phyloP scores from a whole-genome alignment of 768 basidiomycete species.

The Sporobolomyces roseus region DNA sequence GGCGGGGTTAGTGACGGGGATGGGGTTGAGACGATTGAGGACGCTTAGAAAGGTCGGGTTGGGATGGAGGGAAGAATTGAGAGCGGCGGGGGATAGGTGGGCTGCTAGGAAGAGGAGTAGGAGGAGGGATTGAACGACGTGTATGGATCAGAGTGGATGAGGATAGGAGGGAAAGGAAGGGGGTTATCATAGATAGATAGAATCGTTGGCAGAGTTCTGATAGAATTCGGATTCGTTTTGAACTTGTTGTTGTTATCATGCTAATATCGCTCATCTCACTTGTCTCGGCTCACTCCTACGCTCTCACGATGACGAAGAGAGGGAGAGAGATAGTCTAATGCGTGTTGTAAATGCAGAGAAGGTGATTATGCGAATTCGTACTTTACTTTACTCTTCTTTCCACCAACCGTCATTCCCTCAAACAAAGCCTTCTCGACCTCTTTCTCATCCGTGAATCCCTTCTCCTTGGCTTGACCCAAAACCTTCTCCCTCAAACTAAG shows the following conservation, averaged over 20 bases:
- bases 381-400: constrained; percentile 37
- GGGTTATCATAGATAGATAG: background rate
- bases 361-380: constrained; percentile 18
- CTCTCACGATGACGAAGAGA: too few species aligned
- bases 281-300: too few species aligned
- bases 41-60: constrained; percentile 49
- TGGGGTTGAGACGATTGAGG: constrained; percentile 61
- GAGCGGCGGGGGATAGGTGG: constrained; percentile 22
- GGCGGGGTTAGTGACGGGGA: constrained; percentile 61
- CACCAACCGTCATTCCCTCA: constrained; percentile 33
- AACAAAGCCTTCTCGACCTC: constrained; percentile 28
- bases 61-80: constrained; percentile 31
- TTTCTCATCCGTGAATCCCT: constrained; percentile 15
- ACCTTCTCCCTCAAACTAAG: constrained; percentile 6
- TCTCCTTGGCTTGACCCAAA: constrained; percentile 18
- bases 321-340: too few species aligned
- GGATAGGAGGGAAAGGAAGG: background rate
- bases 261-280: too few species aligned
- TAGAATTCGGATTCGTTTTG: too few species aligned
- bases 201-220: too few species aligned
- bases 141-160: background rate
- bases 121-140: background rate
- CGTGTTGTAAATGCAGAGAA: background rate
- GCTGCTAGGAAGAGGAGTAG: constrained; percentile 2
- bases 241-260: background rate